Conservation (phyloP, 371 early-diverging fungal species). For the Apophysomyces elegans region DNA sequence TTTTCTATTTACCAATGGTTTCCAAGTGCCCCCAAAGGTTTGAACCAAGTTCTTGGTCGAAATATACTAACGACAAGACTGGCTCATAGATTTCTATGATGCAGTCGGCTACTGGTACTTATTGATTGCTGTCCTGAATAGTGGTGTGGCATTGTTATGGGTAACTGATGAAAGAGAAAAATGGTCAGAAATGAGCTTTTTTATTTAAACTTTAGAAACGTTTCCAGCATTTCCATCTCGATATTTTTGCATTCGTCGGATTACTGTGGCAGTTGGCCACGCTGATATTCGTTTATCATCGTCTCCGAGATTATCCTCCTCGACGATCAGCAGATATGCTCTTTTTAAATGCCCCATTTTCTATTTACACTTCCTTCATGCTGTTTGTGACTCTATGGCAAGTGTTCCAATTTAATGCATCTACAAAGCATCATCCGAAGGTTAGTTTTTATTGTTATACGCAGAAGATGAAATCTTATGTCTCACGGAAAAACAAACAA, state of each 20-base stretch:
- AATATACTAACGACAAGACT: background rate
- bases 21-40: conserved; percentile 53
- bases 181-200: background rate
- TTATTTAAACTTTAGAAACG: background rate
- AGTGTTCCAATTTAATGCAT: conserved; percentile 38
- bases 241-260: conserved; percentile 46
- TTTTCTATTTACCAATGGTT: conserved; percentile 54
- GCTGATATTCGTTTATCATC: conserved; percentile 44
- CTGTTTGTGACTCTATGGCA: conserved; percentile 42
- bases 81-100: conserved; percentile 36
- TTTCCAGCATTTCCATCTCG: conserved; percentile 34
- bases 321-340: conserved; percentile 39
- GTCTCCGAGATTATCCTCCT: conserved; percentile 51
- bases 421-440: conserved; percentile 35
- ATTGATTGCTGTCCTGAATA: conserved; percentile 38
- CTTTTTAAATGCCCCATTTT: conserved; percentile 53
- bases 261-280: conserved; percentile 50
- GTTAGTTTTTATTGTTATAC: conserved; percentile 23
- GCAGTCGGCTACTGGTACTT: conserved; percentile 52
- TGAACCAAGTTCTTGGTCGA: background rate
- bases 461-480: background rate
- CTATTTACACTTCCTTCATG: conserved; percentile 44
- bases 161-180: conserved; percentile 21
- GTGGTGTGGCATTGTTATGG: conserved; percentile 38
- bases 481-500: conserved; percentile 17